phyloP scores from a whole-genome alignment of 441 rosid species.

The Erodium trifolium region DNA sequence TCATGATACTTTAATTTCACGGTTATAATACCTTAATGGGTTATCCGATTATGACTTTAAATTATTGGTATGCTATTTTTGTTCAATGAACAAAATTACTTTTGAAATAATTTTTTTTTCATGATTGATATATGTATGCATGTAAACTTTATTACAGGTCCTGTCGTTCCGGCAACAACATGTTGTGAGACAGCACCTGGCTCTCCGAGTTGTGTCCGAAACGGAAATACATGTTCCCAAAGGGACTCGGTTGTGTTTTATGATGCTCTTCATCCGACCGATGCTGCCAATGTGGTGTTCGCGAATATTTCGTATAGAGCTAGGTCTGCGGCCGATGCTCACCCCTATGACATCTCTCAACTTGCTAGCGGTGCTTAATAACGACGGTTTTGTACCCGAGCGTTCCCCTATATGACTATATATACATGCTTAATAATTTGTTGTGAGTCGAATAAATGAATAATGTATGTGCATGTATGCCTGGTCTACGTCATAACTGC shows the following conservation, averaged over 20 bases:
- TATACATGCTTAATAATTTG: no score
- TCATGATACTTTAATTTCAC: no score
- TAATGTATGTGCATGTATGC: neutral
- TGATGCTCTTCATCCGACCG: neutral
- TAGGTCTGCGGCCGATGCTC: neutral
- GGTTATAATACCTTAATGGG: no score
- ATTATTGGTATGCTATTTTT: no score
- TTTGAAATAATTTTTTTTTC: no score
- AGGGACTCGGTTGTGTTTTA: neutral
- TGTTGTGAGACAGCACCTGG: neutral
- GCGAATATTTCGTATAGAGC: neutral
- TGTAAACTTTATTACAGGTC: no score
- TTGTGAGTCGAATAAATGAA: neutral
- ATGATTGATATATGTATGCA: no score
- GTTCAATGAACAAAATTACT: no score
- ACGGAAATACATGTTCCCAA: neutral
- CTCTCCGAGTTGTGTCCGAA: neutral
- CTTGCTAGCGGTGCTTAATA: neutral
- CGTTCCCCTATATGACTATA: no score
- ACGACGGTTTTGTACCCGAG: neutral
- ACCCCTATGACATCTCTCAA: neutral
- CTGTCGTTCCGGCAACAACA: neutral
- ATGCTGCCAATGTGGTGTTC: neutral
- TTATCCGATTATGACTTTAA: no score
- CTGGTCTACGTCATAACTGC: no score